Conservation (phyloP, 2,329 filamentous ascomycete genomes). For the Ceratocystis cubensis region DNA sequence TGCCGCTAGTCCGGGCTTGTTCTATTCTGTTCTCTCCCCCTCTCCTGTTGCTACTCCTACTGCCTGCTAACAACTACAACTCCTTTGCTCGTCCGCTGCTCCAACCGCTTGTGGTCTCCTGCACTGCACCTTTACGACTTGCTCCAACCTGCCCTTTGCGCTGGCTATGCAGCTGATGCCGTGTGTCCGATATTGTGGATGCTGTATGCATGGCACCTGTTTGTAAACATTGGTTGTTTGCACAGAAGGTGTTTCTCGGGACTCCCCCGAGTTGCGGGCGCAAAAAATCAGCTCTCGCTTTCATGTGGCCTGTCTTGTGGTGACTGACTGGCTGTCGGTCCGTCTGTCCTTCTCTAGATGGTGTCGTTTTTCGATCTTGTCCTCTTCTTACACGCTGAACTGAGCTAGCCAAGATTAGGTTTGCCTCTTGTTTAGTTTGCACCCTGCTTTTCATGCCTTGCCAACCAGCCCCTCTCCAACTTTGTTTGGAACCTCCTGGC, state of each 20-base stretch:
- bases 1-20: neutral
- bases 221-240: neutral
- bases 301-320: neutral
- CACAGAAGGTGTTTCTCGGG: neutral
- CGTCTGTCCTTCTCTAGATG: neutral
- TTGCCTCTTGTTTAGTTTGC: too few relatives aligned
- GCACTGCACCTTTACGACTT: neutral
- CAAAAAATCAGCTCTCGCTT: neutral
- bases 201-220: neutral
- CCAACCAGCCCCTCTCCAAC: too few relatives aligned
- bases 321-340: neutral
- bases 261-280: neutral
- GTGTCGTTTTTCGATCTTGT: too few relatives aligned
- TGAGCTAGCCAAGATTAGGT: too few relatives aligned
- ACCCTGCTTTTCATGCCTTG: too few relatives aligned
- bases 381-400: too few relatives aligned
- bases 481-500: neutral
- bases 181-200: neutral
- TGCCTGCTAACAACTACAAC: neutral
- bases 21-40: neutral
- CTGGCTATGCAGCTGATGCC: neutral
- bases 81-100: neutral
- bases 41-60: neutral
- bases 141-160: neutral
- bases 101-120: neutral